Percentiles rank a stretch among this genome's conserved stretches.
Evolutionary conservation across 139 green algal genomes (phyloP).

Genomic region (Asterochloris erici): DNA sequence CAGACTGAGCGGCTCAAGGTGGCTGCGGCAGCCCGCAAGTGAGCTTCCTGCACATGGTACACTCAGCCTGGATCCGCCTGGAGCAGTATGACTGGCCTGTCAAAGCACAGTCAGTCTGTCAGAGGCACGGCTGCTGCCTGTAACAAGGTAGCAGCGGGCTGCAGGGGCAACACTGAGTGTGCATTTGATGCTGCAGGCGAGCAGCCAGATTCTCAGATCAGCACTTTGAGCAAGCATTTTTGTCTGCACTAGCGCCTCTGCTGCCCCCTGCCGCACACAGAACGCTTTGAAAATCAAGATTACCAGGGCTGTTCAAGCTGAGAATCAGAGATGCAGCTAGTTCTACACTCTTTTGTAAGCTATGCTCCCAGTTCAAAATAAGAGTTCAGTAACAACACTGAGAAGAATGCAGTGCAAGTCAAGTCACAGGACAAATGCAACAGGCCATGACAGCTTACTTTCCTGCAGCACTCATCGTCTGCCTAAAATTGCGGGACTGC

Average conservation of each 20-base stretch:
- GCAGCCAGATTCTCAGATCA: slow-evolving; percentile 48
- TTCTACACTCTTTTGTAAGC: too few relatives aligned
- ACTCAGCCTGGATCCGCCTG: too few relatives aligned
- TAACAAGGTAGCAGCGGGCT: too few relatives aligned
- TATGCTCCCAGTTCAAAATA: neutral
- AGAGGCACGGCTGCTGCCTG: too few relatives aligned
- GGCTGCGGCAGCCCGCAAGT: slow-evolving; percentile 59
- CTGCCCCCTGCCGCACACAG: slow-evolving; percentile 18
- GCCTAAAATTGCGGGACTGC: too few relatives aligned
- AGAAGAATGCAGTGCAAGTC: neutral
- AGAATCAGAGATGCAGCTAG: too few relatives aligned
- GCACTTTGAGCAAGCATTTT: slow-evolving; percentile 50
- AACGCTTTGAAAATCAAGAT: too few relatives aligned
- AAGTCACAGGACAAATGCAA: neutral
- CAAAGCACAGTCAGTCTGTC: too few relatives aligned
- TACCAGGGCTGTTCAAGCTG: too few relatives aligned
- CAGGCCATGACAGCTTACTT: neutral
- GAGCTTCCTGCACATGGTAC: slow-evolving; percentile 1
- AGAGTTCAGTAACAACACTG: neutral
- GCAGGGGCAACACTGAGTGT: neutral
- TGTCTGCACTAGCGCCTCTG: slow-evolving; percentile 28
- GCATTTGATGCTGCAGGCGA: slow-evolving; percentile 12
- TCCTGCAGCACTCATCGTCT: too few relatives aligned
- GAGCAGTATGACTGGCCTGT: too few relatives aligned
- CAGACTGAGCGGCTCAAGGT: slow-evolving; percentile 61